These are phyloP conservation scores for Saturnispora sanitii DNA, from an alignment of 805 yeast genomes.

Conservation along the genomic window DNA sequence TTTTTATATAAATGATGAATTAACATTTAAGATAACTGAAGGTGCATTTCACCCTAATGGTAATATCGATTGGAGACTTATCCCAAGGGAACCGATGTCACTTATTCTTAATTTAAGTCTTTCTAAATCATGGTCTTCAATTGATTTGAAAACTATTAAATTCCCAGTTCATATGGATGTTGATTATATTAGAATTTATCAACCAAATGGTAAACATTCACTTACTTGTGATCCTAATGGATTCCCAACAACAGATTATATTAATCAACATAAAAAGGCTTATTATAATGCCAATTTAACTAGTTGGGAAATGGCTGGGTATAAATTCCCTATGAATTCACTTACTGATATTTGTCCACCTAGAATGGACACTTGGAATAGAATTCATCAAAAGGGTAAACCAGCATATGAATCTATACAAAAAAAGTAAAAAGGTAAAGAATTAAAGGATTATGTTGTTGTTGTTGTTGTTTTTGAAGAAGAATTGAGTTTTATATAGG, in stretches of 20 bases:
- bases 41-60: slow-evolving; percentile 32
- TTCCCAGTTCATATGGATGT: slow-evolving; percentile 31
- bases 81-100: slow-evolving; percentile 83
- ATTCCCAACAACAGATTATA: slow-evolving; percentile 31
- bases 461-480: too few species aligned
- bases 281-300: slow-evolving; percentile 30
- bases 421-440: background rate
- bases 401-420: too few species aligned
- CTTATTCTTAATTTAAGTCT: slow-evolving; percentile 71
- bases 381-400: background rate
- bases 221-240: slow-evolving; percentile 32
- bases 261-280: slow-evolving; percentile 26
- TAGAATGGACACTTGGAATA: background rate
- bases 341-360: slow-evolving; percentile 11
- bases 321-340: slow-evolving; percentile 27
- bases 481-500: too few species aligned
- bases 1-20: slow-evolving; percentile 27
- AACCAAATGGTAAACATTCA: slow-evolving; percentile 24
- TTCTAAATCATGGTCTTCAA: slow-evolving; percentile 42
- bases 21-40: slow-evolving; percentile 25
- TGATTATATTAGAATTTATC: slow-evolving; percentile 34
- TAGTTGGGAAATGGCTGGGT: slow-evolving; percentile 32
- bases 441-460: background rate
- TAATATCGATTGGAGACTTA: slow-evolving; percentile 58
- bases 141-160: slow-evolving; percentile 28